phyloP scores from a whole-genome alignment of 805 yeast species.

The Blastobotrys chiropterorum region DNA sequence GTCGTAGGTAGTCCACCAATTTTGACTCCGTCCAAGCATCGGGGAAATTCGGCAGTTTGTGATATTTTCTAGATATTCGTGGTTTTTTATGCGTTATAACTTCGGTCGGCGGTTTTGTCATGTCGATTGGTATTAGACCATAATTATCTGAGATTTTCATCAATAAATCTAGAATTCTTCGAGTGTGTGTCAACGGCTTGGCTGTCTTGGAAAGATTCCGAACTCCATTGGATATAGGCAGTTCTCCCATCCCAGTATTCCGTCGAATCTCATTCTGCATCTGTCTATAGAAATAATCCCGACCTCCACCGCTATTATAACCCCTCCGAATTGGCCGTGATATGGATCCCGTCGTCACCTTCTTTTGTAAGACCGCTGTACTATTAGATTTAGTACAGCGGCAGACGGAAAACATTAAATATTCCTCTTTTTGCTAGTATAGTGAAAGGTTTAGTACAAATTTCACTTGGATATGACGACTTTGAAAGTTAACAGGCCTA shows the following conservation, averaged over 20 bases:
- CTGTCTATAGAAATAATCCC: background rate
- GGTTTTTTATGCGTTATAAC: background rate
- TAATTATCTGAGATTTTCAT: background rate
- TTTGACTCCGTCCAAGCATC: background rate
- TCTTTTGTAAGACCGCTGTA: background rate
- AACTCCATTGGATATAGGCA: background rate
- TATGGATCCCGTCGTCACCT: background rate
- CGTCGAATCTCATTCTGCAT: background rate
- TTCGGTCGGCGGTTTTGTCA: background rate
- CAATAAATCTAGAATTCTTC: background rate
- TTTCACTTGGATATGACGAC: background rate
- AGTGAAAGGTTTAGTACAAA: background rate
- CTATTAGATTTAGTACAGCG: background rate
- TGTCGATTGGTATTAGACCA: background rate
- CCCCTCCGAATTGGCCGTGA: background rate
- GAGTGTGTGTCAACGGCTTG: too few species aligned
- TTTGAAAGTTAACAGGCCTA: background rate
- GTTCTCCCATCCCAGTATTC: background rate
- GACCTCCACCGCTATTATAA: background rate
- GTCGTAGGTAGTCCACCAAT: background rate
- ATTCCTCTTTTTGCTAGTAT: background rate
- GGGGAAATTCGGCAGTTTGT: background rate
- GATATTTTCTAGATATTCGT: background rate
- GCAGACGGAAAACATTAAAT: background rate
- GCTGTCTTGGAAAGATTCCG: too few species aligned